Percentiles rank a stretch among this genome's conserved stretches.
phyloP scores from a whole-genome alignment of 2,329 filamentous ascomycete genomes.

The Phyllosticta capitalensis region DNA sequence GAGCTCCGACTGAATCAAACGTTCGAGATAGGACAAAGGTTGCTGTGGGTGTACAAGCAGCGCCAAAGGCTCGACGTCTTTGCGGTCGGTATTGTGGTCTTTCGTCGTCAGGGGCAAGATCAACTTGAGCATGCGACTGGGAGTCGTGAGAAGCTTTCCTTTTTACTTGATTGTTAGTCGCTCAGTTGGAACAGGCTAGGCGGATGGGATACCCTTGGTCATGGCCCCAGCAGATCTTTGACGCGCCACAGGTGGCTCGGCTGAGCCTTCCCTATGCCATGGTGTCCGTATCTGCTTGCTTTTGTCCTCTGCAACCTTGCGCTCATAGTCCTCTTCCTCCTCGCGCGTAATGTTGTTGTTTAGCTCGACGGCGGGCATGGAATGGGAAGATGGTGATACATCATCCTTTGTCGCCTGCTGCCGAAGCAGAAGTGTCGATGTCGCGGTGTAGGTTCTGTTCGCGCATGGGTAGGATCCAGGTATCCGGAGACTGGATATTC shows the following conservation, averaged over 20 bases:
- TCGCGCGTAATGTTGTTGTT: constrained; percentile 36
- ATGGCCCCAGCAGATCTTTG: constrained; percentile 47
- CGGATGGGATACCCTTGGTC: constrained; percentile 48
- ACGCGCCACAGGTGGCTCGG: constrained; percentile 46
- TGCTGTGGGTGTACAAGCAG: constrained; percentile 83
- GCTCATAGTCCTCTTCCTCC: constrained; percentile 37
- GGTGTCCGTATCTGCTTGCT: constrained; percentile 51
- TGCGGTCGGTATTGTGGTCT: constrained; percentile 50
- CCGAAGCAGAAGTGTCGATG: background rate
- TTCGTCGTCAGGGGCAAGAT: constrained; percentile 62
- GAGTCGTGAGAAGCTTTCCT: constrained; percentile 64
- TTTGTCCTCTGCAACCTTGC: constrained; percentile 37
- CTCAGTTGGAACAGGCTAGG: background rate
- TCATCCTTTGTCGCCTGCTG: constrained; percentile 21
- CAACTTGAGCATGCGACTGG: constrained; percentile 69
- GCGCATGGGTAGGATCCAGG: background rate
- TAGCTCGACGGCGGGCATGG: constrained; percentile 29
- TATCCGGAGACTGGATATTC: background rate
- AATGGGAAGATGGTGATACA: constrained; percentile 27
- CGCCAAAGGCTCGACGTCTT: constrained; percentile 73
- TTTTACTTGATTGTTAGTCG: background rate
- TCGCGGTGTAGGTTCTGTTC: background rate
- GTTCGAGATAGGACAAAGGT: constrained; percentile 80
- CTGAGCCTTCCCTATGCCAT: constrained; percentile 56
- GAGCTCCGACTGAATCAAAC: constrained; percentile 79